A percentile compares a stretch with the other conserved stretches of the same genome.
Conservation (phyloP, 2,329 filamentous ascomycete species). For the Pseudocercospora pini-densiflorae region DNA sequence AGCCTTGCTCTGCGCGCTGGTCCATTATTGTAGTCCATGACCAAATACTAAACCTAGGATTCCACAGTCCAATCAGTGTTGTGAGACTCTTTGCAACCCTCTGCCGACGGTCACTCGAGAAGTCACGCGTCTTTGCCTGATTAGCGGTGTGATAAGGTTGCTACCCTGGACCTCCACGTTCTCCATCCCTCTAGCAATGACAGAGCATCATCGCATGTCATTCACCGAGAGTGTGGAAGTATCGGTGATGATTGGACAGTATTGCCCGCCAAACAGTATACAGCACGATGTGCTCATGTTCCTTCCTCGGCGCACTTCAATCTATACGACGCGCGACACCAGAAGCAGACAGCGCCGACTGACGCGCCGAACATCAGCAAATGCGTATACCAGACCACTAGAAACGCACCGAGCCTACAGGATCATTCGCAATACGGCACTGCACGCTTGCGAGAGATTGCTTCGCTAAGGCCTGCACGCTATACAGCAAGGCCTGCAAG, state of each 20-base stretch:
- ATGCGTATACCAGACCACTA: conserved; percentile 10
- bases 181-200: neutral
- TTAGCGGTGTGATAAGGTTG: neutral
- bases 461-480: conserved; percentile 7
- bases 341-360: neutral
- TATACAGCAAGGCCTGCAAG: conserved; percentile 1
- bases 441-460: conserved; percentile 14
- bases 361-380: neutral
- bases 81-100: neutral
- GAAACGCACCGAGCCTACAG: conserved; percentile 10
- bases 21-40: neutral
- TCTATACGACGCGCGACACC: neutral
- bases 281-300: neutral
- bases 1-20: neutral
- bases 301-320: neutral
- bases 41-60: neutral
- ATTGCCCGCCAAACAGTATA: neutral
- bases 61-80: neutral
- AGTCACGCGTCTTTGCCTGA: neutral
- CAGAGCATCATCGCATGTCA: neutral
- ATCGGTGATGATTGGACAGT: neutral
- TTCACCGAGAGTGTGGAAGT: neutral
- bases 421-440: conserved; percentile 14
- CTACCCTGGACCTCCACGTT: neutral
- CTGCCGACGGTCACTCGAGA: neutral